Evolutionary conservation across 1,284 basidiomycete genomes (phyloP).

Genomic region (Sporisorium reilianum): DNA sequence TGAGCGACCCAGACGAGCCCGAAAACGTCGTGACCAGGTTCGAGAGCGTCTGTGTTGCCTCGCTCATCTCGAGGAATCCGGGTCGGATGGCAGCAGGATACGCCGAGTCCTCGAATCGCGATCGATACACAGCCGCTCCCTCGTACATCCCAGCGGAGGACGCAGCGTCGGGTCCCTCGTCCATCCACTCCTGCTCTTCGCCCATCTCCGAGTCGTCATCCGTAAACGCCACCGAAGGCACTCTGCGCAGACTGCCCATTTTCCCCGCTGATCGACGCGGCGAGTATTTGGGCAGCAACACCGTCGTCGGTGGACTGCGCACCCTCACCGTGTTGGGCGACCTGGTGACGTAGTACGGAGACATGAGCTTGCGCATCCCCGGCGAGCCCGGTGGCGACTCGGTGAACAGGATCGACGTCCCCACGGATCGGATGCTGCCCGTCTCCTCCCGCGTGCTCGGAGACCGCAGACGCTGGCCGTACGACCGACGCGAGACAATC

Average conservation of each 20-base stretch:
- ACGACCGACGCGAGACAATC: conserved; percentile 46
- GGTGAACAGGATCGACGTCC: conserved; percentile 41
- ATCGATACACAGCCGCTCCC: background rate
- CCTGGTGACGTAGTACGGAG: conserved; percentile 7
- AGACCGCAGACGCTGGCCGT: conserved; percentile 28
- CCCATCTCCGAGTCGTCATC: conserved; percentile 17
- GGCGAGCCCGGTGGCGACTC: conserved; percentile 27
- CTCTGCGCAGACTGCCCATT: background rate
- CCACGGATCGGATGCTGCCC: conserved; percentile 36
- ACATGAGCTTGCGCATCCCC: conserved; percentile 28
- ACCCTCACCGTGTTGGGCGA: conserved; percentile 13
- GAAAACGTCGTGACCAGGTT: conserved; percentile 32
- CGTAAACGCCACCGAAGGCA: conserved; percentile 16
- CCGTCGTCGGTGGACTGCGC: conserved; percentile 24
- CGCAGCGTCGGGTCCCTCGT: conserved; percentile 7
- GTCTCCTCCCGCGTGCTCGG: conserved; percentile 22
- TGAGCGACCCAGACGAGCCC: conserved; percentile 25
- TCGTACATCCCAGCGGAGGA: background rate
- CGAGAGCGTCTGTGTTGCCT: conserved; percentile 32
- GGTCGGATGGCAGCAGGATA: conserved; percentile 17
- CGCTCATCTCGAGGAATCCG: conserved; percentile 42
- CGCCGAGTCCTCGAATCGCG: conserved; percentile 13
- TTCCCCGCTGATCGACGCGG: conserved; percentile 11
- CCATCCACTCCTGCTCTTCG: conserved; percentile 40
- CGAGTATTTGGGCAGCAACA: conserved; percentile 25